These are phyloP conservation scores for Suillus brevipes DNA, from an alignment of 768 basidiomycete genomes.

Conservation along the genomic window DNA sequence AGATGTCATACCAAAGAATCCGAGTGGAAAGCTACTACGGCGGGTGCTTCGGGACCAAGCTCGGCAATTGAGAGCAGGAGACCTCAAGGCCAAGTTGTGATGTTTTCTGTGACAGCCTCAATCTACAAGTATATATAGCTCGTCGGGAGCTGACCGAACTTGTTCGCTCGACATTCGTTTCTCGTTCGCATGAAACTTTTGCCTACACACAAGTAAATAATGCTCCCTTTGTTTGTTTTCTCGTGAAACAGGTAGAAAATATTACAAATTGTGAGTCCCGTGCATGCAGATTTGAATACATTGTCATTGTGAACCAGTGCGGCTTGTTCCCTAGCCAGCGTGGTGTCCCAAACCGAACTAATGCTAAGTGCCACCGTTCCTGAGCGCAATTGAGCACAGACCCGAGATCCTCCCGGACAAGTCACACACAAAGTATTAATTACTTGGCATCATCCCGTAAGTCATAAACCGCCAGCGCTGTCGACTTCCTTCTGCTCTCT, in stretches of 20 bases:
- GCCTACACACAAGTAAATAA: background rate
- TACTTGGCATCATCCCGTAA: background rate
- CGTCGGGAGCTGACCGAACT: background rate
- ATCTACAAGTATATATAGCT: background rate
- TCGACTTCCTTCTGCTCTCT: background rate
- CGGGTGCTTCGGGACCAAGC: constrained; percentile 53
- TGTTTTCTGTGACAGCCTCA: background rate
- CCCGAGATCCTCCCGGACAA: background rate
- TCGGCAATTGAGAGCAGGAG: constrained; percentile 21
- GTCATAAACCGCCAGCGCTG: background rate
- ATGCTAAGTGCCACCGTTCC: background rate
- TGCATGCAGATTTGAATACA: background rate
- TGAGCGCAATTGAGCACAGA: background rate
- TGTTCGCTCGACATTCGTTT: background rate
- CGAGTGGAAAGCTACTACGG: constrained; percentile 59
- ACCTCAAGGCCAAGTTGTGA: background rate
- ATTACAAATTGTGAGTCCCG: background rate
- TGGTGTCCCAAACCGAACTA: background rate
- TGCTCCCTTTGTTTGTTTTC: background rate
- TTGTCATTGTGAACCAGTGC: background rate
- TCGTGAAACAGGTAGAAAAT: background rate
- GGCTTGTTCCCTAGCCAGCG: background rate
- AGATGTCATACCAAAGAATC: constrained; percentile 58
- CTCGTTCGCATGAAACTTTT: background rate
- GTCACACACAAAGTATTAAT: background rate